Evolutionary conservation across 805 yeast species (phyloP).

Genomic region (Wickerhamomyces alni): DNA sequence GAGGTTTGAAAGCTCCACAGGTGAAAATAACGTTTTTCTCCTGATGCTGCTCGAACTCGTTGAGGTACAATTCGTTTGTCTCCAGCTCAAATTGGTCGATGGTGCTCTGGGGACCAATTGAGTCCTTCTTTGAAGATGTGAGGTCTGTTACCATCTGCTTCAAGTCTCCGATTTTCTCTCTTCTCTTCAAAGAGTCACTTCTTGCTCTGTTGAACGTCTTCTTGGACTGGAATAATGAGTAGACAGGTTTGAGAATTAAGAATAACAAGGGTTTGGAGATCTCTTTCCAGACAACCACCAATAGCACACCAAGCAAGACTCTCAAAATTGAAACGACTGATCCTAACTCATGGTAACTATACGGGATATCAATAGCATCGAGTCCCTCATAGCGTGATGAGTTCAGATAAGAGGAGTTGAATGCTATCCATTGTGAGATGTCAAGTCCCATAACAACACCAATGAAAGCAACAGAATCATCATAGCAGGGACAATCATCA

Average conservation of each 20-base stretch:
- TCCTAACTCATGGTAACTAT: constrained; percentile 37
- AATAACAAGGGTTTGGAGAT: constrained; percentile 63
- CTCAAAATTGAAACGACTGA: constrained; percentile 37
- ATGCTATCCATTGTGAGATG: constrained; percentile 25
- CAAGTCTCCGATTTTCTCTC: constrained; percentile 20
- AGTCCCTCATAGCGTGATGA: constrained; percentile 11
- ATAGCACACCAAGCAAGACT: constrained; percentile 51
- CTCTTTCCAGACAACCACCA: constrained; percentile 70
- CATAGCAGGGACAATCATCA: constrained; percentile 94
- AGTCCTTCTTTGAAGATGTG: constrained; percentile 9
- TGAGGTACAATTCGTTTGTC: constrained; percentile 15
- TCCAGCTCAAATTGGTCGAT: constrained; percentile 21
- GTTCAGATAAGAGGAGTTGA: constrained; percentile 15
- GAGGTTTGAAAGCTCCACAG: constrained; percentile 48
- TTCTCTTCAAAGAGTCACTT: constrained; percentile 17
- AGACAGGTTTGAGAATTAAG: constrained; percentile 52
- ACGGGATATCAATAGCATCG: constrained; percentile 33
- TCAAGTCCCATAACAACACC: constrained; percentile 84
- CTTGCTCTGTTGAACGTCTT: constrained; percentile 20
- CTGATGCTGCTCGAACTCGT: constrained; percentile 18
- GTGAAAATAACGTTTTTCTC: constrained; percentile 19
- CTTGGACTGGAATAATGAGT: constrained; percentile 21
- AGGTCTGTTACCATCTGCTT: constrained; percentile 12
- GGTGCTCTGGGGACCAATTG: constrained; percentile 20
- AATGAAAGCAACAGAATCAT: constrained; percentile 88